Conservation (phyloP, 73 alveolate genomes). For the Paramecium primaurelia region DNA sequence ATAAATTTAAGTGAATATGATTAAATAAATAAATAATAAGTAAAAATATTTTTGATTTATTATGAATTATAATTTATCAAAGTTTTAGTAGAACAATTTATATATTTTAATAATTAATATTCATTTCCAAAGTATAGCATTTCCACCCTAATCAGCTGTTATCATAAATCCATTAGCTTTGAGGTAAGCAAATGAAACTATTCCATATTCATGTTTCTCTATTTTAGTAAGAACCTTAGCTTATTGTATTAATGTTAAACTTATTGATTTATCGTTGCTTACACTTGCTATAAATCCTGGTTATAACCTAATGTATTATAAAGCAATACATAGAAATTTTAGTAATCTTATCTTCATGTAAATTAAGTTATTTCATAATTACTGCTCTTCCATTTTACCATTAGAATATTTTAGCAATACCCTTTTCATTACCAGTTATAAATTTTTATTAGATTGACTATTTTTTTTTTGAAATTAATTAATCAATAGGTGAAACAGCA, state of each 20-base stretch:
- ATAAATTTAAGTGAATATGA: too few relatives aligned
- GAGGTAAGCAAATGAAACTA: conserved; percentile 22
- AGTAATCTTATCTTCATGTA: conserved; percentile 46
- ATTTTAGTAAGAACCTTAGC: conserved; percentile 1
- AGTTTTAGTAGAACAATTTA: background rate
- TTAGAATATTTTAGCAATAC: conserved; percentile 33
- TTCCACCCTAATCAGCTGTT: conserved; percentile 14
- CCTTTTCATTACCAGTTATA: conserved; percentile 35
- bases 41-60: too few relatives aligned
- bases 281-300: conserved; percentile 44
- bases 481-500: conserved; percentile 40
- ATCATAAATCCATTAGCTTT: conserved; percentile 22
- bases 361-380: background rate
- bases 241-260: conserved; percentile 16
- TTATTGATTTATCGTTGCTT: background rate
- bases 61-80: background rate
- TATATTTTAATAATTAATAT: background rate
- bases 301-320: background rate
- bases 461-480: background rate
- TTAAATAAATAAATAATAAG: too few relatives aligned
- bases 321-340: conserved; percentile 22
- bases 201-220: background rate
- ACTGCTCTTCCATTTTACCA: conserved; percentile 55
- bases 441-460: background rate
- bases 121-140: conserved; percentile 37